Evolutionary conservation across 805 yeast species (phyloP).

Genomic region (Torulaspora indica): DNA sequence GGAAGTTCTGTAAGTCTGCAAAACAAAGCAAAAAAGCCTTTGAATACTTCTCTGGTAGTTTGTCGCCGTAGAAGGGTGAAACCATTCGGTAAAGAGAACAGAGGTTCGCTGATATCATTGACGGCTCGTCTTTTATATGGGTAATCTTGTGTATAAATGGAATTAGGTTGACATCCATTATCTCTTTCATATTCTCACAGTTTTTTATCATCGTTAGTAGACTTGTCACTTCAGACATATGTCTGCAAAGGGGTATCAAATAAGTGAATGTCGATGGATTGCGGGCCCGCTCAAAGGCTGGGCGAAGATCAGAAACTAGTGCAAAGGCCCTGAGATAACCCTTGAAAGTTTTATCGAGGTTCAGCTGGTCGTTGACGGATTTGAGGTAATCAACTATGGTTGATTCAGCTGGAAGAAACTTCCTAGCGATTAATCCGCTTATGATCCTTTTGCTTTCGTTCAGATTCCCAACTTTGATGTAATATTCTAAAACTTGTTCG

Average conservation of each 20-base stretch:
- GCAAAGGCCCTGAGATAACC: conserved; percentile 15
- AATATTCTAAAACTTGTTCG: conserved; percentile 16
- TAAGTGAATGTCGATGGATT: conserved; percentile 13
- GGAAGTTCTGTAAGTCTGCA: conserved; percentile 13
- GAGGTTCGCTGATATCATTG: conserved; percentile 15
- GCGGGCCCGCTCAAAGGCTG: conserved; percentile 18
- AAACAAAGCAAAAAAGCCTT: conserved; percentile 12
- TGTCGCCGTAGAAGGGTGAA: conserved; percentile 8
- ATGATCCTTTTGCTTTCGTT: conserved; percentile 17
- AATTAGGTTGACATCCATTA: conserved; percentile 13
- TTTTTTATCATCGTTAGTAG: conserved; percentile 16
- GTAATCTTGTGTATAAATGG: conserved; percentile 13
- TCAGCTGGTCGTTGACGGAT: conserved; percentile 8
- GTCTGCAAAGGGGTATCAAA: conserved; percentile 24
- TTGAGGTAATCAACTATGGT: conserved; percentile 17
- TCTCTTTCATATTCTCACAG: conserved; percentile 11
- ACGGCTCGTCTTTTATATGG: conserved; percentile 8
- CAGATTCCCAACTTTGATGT: conserved; percentile 12
- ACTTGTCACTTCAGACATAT: conserved; percentile 20
- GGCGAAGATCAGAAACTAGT: conserved; percentile 22
- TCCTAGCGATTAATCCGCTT: conserved; percentile 13
- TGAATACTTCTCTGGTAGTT: conserved; percentile 11
- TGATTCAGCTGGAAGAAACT: conserved; percentile 14
- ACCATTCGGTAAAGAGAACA: conserved; percentile 14
- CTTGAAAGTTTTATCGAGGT: neutral